Percentiles rank a stretch among this genome's conserved stretches.
phyloP scores from a whole-genome alignment of 495 filamentous ascomycete species.

The Apiosordaria backusii region DNA sequence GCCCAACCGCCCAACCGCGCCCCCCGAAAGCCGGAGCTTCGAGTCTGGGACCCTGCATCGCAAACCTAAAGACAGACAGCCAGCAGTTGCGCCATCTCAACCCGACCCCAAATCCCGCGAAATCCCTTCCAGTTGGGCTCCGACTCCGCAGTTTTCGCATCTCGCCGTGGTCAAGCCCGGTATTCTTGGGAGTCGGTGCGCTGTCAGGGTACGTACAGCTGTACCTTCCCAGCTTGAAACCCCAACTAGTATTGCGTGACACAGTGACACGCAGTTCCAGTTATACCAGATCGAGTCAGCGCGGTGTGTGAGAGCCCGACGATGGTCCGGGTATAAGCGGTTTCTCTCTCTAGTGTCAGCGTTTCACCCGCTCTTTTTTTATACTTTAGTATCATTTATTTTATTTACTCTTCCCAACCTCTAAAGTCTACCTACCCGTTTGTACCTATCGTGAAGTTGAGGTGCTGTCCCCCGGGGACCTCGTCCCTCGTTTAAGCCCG shows the following conservation, averaged over 20 bases:
- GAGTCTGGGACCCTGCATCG: conserved; percentile 4
- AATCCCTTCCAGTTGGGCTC: not conserved
- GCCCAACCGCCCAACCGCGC: not conserved
- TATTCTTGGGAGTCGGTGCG: not conserved
- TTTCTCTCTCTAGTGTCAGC: not conserved
- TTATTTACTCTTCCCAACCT: not conserved
- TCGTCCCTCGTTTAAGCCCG: not conserved
- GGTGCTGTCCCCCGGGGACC: not conserved
- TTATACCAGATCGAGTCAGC: not conserved
- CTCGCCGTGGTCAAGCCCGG: not conserved
- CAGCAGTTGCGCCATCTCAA: not conserved
- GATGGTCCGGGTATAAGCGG: conserved; percentile 23
- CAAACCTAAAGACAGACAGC: not conserved
- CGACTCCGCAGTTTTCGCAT: conserved; percentile 5
- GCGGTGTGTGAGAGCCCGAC: conserved; percentile 6
- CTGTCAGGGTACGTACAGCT: not conserved
- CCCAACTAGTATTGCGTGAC: not conserved
- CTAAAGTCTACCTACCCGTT: not conserved
- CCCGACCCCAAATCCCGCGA: not conserved
- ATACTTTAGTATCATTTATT: not conserved
- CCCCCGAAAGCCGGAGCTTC: conserved; percentile 4
- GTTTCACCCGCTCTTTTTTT: not conserved
- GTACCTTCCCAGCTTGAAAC: not conserved
- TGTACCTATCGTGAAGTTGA: conserved; percentile 1
- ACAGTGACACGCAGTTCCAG: not conserved